Percentiles rank a stretch among this genome's conserved stretches.
These are phyloP conservation scores for Pisolithus microcarpus DNA, from an alignment of 768 basidiomycete species.

Conservation along the genomic window DNA sequence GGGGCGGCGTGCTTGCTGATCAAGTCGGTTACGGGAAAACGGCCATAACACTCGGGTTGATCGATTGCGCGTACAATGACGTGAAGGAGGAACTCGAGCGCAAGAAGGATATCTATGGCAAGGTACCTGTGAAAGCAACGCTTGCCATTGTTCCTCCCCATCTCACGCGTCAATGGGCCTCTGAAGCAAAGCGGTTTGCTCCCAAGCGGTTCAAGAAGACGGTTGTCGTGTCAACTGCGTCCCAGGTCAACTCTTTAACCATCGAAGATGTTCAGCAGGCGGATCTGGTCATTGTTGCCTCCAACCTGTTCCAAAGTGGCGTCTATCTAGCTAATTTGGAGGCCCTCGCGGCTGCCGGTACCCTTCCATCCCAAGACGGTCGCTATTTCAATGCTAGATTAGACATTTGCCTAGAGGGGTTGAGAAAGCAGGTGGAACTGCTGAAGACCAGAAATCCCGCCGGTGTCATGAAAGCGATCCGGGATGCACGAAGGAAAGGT, in stretches of 20 bases:
- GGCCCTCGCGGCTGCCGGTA: constrained; percentile 57
- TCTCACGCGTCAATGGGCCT: constrained; percentile 83
- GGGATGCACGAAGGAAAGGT: constrained; percentile 56
- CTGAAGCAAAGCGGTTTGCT: constrained; percentile 78
- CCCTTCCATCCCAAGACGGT: constrained; percentile 70
- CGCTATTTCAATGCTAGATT: constrained; percentile 87
- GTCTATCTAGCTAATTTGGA: constrained; percentile 75
- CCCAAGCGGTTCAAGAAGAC: constrained; percentile 39
- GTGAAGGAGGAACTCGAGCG: constrained; percentile 54
- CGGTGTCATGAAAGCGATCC: constrained; percentile 59
- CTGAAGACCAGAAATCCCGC: constrained; percentile 58
- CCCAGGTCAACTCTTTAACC: constrained; percentile 63
- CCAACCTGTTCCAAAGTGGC: constrained; percentile 74
- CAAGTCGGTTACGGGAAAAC: constrained; percentile 98
- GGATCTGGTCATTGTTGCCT: constrained; percentile 81
- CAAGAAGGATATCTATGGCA: constrained; percentile 42
- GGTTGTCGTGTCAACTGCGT: constrained; percentile 58
- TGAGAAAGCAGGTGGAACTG: constrained; percentile 61
- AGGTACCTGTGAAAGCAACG: constrained; percentile 74
- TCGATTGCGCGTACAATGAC: constrained; percentile 59
- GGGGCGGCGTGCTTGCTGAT: constrained; percentile 91
- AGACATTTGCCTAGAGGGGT: constrained; percentile 48
- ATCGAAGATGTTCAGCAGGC: constrained; percentile 72
- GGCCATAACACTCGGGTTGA: constrained; percentile 85
- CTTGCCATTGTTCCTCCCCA: constrained; percentile 86